Evolutionary conservation across 768 basidiomycete species (phyloP), one percentile per base, ranked within the genome.

Genomic region (Hydnomerulius pinastri): DNA sequence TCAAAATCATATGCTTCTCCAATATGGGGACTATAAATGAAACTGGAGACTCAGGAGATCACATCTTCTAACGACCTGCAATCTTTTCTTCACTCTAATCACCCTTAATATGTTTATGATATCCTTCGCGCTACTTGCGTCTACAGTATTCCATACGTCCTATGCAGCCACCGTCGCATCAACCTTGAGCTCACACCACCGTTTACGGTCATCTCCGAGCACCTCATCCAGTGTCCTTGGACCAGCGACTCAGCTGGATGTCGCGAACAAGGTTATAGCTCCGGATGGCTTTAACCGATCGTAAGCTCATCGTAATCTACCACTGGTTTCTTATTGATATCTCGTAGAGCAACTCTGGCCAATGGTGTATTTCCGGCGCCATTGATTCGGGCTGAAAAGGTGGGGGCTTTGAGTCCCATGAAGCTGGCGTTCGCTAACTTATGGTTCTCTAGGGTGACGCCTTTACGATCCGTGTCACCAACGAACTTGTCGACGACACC

Each of bases 261-360:
- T 81, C 29, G 64, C 59, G 4, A 80, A 79, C 54, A 52, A 55
- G 9, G 24, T 53, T 27, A 71, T 80, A 32, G 53, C 74, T 5
- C 80, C 81, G 4, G 81, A 81, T 66, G 78, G 80, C 32, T 80
- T 71, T 51, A 65, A 53, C 71, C 50, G 66, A 53, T 70, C 71
- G 74, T 76, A 17, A 51, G 57, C 57, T 12, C 17, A 11, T 21
- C 11, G 32, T 20, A 0, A 20, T 35, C 6, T 27, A 6, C 33
- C 15, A 5, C 28, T 23, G 2, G 27, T 18, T 7, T 4, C 3
- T 7, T 42, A 4, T 38, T 46, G 12, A 57, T 12, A 3, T n/a
- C 36, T 38, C 13, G 7, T 12, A 77, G 76, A 20, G 66, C 78
- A 2, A 72, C 75, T 6, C 65, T 81, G 4, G 75, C 68, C 21